These are phyloP conservation scores for Perilla frutescens DNA, from an alignment of 257 asterid genomes.

Conservation along the genomic window DNA sequence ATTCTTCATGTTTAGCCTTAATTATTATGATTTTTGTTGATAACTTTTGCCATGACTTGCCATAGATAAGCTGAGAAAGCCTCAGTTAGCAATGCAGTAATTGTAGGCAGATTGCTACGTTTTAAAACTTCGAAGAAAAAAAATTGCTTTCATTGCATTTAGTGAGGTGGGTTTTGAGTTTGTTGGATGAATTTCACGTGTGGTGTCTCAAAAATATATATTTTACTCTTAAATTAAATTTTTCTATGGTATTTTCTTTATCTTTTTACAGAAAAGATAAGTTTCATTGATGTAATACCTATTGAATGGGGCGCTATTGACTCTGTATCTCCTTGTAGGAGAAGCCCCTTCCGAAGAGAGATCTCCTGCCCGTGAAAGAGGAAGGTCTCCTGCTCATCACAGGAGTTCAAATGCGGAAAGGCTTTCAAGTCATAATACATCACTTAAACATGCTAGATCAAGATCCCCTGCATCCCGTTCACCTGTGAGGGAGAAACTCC, in stretches of 20 bases:
- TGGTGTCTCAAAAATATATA: too few relatives aligned
- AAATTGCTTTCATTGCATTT: too few relatives aligned
- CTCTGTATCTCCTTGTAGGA: constrained; percentile 67
- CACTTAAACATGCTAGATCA: constrained; percentile 48
- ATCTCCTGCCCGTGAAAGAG: neutral
- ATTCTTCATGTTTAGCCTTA: constrained; percentile 60
- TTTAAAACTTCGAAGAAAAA: too few relatives aligned
- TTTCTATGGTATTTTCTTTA: too few relatives aligned
- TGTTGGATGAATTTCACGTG: too few relatives aligned
- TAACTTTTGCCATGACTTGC: constrained; percentile 54
- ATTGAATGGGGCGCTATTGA: constrained; percentile 60
- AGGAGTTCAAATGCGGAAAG: constrained; percentile 54
- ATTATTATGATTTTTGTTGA: constrained; percentile 31
- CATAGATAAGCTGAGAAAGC: constrained; percentile 62
- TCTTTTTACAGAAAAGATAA: neutral
- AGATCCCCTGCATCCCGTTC: constrained; percentile 41
- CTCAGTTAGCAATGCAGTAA: constrained; percentile 37
- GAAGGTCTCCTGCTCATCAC: constrained; percentile 62
- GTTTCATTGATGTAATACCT: constrained; percentile 29
- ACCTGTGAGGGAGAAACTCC: constrained; percentile 41
- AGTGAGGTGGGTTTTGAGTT: too few relatives aligned
- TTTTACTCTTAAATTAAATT: too few relatives aligned
- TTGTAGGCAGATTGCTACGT: too few relatives aligned
- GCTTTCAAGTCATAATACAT: constrained; percentile 41
- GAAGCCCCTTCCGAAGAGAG: constrained; percentile 62